phyloP scores from a whole-genome alignment of 805 yeast genomes.

The Metschnikowia continentalis region DNA sequence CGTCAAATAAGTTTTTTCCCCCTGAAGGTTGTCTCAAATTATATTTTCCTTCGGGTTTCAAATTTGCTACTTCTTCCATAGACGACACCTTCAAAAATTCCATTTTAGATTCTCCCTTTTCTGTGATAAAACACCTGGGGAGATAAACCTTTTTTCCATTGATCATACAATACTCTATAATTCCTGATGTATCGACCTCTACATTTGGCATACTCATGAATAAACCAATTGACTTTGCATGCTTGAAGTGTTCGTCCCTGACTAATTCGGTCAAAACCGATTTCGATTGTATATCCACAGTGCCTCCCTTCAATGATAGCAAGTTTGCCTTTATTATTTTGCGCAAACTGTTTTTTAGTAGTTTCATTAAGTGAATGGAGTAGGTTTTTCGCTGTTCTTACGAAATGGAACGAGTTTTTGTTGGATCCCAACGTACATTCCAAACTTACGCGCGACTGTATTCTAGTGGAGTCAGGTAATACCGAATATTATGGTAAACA shows the following conservation, averaged over 20 bases:
- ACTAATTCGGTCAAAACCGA: slow-evolving; percentile 19
- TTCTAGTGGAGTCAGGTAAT: no score
- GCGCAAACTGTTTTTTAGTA: slow-evolving; percentile 27
- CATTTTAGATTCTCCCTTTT: slow-evolving; percentile 38
- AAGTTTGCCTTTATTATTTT: slow-evolving; percentile 22
- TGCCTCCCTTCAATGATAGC: slow-evolving; percentile 12
- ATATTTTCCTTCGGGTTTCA: slow-evolving; percentile 68
- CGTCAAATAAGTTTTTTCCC: slow-evolving; percentile 26
- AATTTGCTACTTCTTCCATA: slow-evolving; percentile 36
- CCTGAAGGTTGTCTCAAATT: slow-evolving; percentile 61
- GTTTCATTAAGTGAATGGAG: slow-evolving; percentile 2
- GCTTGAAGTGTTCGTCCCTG: slow-evolving; percentile 32
- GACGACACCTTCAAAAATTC: slow-evolving; percentile 51
- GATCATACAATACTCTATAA: slow-evolving; percentile 51
- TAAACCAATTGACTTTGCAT: slow-evolving; percentile 52
- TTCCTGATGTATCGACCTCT: slow-evolving; percentile 59
- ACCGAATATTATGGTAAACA: no score
- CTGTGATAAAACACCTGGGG: slow-evolving; percentile 47
- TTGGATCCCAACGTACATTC: not conserved
- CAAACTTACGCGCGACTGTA: not conserved
- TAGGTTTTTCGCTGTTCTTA: not conserved
- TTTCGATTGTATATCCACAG: slow-evolving; percentile 24
- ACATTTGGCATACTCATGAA: slow-evolving; percentile 73
- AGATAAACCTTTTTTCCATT: slow-evolving; percentile 51
- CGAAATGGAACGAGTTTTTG: not conserved